These are phyloP conservation scores for Candida stauntonica DNA, from an alignment of 805 yeast species.

Conservation along the genomic window DNA sequence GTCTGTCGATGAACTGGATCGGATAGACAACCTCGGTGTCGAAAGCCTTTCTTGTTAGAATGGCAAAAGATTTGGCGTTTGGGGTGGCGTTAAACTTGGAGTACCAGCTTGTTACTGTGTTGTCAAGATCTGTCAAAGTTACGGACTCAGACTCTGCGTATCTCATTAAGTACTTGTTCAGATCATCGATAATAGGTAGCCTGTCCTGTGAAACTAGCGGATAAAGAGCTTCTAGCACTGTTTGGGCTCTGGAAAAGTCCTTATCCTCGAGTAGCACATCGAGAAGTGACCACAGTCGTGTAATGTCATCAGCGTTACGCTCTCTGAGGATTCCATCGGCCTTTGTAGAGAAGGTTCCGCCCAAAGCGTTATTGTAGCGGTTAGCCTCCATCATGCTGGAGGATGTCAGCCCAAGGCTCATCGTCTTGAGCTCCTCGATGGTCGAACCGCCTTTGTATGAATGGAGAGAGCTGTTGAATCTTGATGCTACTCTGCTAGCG, in stretches of 20 bases:
- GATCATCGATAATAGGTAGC: constrained; percentile 55
- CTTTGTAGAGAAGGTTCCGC: constrained; percentile 18
- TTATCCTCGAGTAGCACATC: constrained; percentile 72
- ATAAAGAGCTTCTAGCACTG: constrained; percentile 59
- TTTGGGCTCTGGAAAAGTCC: constrained; percentile 65
- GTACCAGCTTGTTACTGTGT: constrained; percentile 34
- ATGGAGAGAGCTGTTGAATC: constrained; percentile 3
- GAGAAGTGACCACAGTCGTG: constrained; percentile 67
- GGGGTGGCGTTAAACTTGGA: constrained; percentile 33
- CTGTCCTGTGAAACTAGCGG: constrained; percentile 38
- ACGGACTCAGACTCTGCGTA: constrained; percentile 34
- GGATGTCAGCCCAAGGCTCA: constrained; percentile 4
- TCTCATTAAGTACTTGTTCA: constrained; percentile 56
- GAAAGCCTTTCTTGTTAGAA: constrained; percentile 36
- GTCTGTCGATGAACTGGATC: constrained; percentile 24
- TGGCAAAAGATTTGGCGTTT: constrained; percentile 58
- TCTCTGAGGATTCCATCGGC: constrained; percentile 23
- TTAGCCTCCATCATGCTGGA: background rate
- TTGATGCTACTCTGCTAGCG: background rate
- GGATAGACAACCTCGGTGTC: constrained; percentile 19
- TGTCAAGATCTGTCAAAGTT: constrained; percentile 39
- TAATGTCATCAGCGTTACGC: constrained; percentile 46
- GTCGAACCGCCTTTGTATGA: constrained; percentile 7
- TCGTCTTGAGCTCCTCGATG: constrained; percentile 19
- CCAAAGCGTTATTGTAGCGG: constrained; percentile 10